phyloP scores from a whole-genome alignment of 257 asterid genomes.

The Verbascum thapsus region DNA sequence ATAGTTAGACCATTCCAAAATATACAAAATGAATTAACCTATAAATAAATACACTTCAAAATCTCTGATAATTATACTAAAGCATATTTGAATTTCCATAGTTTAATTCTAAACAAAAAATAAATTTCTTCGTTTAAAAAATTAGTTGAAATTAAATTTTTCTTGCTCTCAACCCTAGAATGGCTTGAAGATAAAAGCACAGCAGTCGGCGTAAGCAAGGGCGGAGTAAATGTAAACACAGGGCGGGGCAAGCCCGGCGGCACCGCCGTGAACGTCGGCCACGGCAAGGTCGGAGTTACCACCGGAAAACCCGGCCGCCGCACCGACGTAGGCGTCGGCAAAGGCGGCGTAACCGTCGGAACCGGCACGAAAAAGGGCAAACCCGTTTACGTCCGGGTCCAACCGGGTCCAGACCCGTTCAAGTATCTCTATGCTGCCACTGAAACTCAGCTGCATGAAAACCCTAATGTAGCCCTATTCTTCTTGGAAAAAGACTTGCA shows the following conservation, averaged over 20 bases:
- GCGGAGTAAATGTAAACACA: constrained; percentile 30
- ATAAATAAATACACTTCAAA: too few relatives aligned
- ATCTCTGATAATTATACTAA: too few relatives aligned
- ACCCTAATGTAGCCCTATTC: constrained; percentile 70
- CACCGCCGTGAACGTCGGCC: constrained; percentile 52
- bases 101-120: too few relatives aligned
- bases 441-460: constrained; percentile 61
- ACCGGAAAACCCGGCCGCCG: constrained; percentile 41
- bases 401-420: constrained; percentile 42
- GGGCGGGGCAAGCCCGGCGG: constrained; percentile 39
- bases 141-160: too few relatives aligned
- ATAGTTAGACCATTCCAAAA: too few relatives aligned
- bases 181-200: constrained; percentile 3
- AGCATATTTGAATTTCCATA: too few relatives aligned
- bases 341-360: constrained; percentile 52
- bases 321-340: constrained; percentile 51
- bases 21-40: too few relatives aligned
- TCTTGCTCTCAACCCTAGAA: not conserved
- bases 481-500: constrained; percentile 64
- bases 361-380: constrained; percentile 42
- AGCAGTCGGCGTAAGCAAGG: not conserved
- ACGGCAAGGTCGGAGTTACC: constrained; percentile 54
- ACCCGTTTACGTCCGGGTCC: constrained; percentile 57
- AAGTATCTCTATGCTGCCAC: constrained; percentile 49
- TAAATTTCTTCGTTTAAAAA: too few relatives aligned